Evolutionary conservation across 371 early-diverging fungal species (phyloP).

Genomic region (Basidiobolus meristosporus): DNA sequence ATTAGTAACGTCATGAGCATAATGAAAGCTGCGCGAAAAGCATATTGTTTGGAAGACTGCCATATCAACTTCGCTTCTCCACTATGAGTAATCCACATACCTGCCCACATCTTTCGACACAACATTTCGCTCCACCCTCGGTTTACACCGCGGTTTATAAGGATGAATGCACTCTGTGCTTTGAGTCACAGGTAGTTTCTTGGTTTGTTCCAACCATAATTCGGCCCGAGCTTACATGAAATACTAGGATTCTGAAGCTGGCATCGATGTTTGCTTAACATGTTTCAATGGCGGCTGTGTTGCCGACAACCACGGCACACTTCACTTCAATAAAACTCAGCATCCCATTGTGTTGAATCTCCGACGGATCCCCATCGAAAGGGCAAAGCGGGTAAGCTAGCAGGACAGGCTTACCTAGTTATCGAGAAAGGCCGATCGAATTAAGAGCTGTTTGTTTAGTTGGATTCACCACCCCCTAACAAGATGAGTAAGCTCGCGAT

Average conservation of each 20-base stretch:
- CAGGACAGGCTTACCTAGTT: too few species aligned
- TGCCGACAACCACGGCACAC: slow-evolving; percentile 38
- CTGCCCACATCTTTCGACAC: slow-evolving; percentile 17
- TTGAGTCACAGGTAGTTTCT: slow-evolving; percentile 52
- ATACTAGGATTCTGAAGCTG: slow-evolving; percentile 35
- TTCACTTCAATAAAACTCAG: slow-evolving; percentile 40
- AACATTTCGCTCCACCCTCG: slow-evolving; percentile 14
- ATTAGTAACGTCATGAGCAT: too few species aligned
- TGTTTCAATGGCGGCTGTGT: slow-evolving; percentile 87
- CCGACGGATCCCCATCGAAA: slow-evolving; percentile 20
- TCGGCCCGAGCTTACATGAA: not conserved
- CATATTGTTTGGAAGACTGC: too few species aligned
- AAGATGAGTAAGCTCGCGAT: slow-evolving; percentile 86
- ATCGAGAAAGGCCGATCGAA: too few species aligned
- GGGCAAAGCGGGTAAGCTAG: slow-evolving; percentile 1
- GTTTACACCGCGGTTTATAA: slow-evolving; percentile 52
- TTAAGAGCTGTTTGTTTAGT: too few species aligned
- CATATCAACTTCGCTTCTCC: too few species aligned
- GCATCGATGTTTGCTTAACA: slow-evolving; percentile 80
- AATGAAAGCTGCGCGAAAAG: too few species aligned
- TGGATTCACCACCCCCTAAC: slow-evolving; percentile 38
- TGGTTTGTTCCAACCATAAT: not conserved
- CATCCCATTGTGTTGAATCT: slow-evolving; percentile 79
- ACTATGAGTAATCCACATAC: too few species aligned
- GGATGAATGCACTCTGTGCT: slow-evolving; percentile 91